Evolutionary conservation across 495 filamentous ascomycete genomes (phyloP).

Genomic region (Daldinia grandis): DNA sequence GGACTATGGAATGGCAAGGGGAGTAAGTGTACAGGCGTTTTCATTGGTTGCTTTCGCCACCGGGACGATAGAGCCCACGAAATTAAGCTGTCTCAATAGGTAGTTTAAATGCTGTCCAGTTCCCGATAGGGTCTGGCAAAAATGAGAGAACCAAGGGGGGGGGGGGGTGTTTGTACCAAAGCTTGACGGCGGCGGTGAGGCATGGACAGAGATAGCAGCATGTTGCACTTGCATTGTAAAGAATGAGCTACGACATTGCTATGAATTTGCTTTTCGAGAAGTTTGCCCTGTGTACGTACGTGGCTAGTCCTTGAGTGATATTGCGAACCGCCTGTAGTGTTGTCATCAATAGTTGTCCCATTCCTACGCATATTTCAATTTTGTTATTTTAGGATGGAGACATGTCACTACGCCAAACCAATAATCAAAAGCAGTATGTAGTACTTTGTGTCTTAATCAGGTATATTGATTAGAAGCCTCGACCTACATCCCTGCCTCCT

Average conservation of each 20-base stretch:
- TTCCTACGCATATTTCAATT: not conserved
- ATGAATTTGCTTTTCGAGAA: not conserved
- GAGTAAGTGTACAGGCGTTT: not conserved
- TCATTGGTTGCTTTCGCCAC: not conserved
- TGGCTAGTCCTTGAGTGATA: not conserved
- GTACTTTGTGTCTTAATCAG: constrained; percentile 18
- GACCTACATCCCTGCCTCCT: constrained; percentile 8
- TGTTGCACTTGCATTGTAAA: not conserved
- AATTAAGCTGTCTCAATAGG: not conserved
- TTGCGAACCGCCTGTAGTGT: not conserved
- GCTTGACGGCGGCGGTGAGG: not conserved
- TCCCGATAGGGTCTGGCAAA: not conserved
- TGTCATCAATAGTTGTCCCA: not conserved
- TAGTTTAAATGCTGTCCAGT: not conserved
- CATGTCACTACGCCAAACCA: not conserved
- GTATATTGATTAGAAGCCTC: constrained; percentile 42
- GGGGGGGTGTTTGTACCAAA: not conserved
- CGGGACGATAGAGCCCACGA: not conserved
- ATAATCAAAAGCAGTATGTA: not conserved
- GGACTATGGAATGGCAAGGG: constrained; percentile 15
- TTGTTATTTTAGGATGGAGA: not conserved
- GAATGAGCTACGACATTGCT: constrained; percentile 3
- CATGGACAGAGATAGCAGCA: not conserved
- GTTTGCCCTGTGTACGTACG: not conserved
- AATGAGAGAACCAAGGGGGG: not conserved